Percentiles rank a stretch among this genome's conserved stretches.
Conservation (phyloP, 2,329 filamentous ascomycete genomes). For the Cordyceps cateniannulata region DNA sequence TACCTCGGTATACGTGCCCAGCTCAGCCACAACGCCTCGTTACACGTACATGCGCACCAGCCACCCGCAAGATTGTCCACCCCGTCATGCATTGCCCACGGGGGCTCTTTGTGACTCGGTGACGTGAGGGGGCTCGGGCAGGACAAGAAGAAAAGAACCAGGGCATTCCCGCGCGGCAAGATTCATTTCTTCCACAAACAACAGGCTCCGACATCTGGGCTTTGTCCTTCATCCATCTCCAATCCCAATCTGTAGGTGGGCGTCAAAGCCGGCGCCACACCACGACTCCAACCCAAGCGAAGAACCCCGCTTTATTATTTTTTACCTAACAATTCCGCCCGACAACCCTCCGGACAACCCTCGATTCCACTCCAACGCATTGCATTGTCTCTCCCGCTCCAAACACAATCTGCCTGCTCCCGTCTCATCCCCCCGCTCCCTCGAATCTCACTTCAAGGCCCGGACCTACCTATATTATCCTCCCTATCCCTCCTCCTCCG, state of each 20-base stretch:
- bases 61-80: neutral
- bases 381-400: neutral
- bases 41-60: neutral
- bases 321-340: neutral
- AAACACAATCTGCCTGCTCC: neutral
- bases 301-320: neutral
- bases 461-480: neutral
- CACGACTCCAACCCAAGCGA: neutral
- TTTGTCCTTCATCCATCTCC: neutral
- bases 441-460: neutral
- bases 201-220: too few relatives aligned
- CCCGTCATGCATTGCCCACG: neutral
- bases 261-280: neutral
- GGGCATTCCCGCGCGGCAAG: too few relatives aligned
- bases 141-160: too few relatives aligned
- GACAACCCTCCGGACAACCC: too few relatives aligned
- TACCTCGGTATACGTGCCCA: neutral
- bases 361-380: neutral
- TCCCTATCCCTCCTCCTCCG: neutral
- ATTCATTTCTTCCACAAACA: too few relatives aligned
- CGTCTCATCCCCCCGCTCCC: neutral
- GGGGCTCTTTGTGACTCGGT: too few relatives aligned
- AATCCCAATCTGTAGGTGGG: neutral
- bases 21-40: neutral
- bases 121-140: too few relatives aligned